These are phyloP conservation scores for Botryosphaeria agaves DNA, from an alignment of 2,329 filamentous ascomycete species.

Conservation along the genomic window DNA sequence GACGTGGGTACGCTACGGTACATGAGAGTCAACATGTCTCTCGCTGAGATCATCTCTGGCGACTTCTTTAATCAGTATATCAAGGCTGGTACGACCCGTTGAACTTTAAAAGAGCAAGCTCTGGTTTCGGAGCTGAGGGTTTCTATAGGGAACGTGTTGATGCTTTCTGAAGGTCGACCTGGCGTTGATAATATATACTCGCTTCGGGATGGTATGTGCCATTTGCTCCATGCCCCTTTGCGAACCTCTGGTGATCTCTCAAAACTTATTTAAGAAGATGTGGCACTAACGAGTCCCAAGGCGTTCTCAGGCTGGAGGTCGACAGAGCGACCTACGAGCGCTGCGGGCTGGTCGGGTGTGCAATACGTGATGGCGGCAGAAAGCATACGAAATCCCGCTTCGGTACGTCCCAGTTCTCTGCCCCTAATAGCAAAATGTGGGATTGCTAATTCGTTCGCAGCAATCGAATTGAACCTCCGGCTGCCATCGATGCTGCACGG, in stretches of 20 bases:
- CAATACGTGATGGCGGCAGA: slow-evolving; percentile 37
- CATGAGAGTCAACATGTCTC: slow-evolving; percentile 52
- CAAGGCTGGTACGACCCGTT: slow-evolving; percentile 68
- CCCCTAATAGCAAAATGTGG: too few relatives aligned
- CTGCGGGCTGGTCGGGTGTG: slow-evolving; percentile 60
- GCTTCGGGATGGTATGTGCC: slow-evolving; percentile 43
- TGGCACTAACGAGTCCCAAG: too few relatives aligned
- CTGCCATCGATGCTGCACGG: slow-evolving; percentile 62
- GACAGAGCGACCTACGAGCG: slow-evolving; percentile 70
- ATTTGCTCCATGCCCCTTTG: too few relatives aligned
- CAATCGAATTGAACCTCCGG: slow-evolving; percentile 60
- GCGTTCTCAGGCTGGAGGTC: slow-evolving; percentile 56
- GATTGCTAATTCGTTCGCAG: slow-evolving; percentile 24
- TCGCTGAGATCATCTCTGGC: slow-evolving; percentile 53
- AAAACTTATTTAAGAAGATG: too few relatives aligned
- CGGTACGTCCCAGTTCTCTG: slow-evolving; percentile 31
- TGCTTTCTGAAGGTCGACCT: slow-evolving; percentile 64
- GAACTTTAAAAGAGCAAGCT: too few relatives aligned
- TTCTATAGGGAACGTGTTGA: slow-evolving; percentile 50
- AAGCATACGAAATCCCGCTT: slow-evolving; percentile 57
- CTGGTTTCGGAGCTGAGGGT: slow-evolving; percentile 3
- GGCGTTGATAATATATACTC: slow-evolving; percentile 57
- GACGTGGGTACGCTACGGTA: slow-evolving; percentile 32
- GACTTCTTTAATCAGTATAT: slow-evolving; percentile 75
- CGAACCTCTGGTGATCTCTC: too few relatives aligned